Evolutionary conservation across 2,329 filamentous ascomycete genomes (phyloP), one percentile per base, ranked within the genome.

Genomic region (Beauveria sp.): DNA sequence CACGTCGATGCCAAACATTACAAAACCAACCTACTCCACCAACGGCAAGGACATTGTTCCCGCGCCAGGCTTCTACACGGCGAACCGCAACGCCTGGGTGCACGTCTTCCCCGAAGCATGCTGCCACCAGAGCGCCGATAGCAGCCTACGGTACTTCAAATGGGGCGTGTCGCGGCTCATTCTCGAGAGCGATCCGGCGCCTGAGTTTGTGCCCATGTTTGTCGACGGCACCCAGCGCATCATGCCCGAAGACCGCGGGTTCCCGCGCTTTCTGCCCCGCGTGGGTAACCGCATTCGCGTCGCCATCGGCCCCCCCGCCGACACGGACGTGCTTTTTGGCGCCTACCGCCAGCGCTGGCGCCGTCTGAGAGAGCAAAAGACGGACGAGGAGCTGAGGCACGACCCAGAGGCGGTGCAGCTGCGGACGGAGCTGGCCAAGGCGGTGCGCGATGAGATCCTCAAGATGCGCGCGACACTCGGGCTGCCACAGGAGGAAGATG

Each of bases 91-190:
- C 73, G 85, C 86, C 50, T 99, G 95, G 95, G 80, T 99, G 4
- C 95, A 99, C 74, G 88, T 98, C 60, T 98, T 98, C 74, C 95
- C 95, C 14, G 95, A 99, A 76, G 95, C 92, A 53, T 91, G 90
- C 74, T 91, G 96, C 51, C 93, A 98, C 74, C 95, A 99, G 76
- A 87, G 91, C 66, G 83, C 88, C 1, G 79, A 86, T 48, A 86
- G 87, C 68, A 85, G 88, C 8, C 88, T 98, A 80, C 89, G 95
- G 34, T 99, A 99, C 77, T 98, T 98, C 84, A 97, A 96, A 78
- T 99, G 95, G 95, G 95, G 95, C 1, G 82, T 98, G 1, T 91
- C 93, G 7, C 86, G 95, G 2, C 81, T 98, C 62, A 95, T 99
- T 62, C 84, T 99, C 52, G 95, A 99, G 74, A 85, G 88, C 52